phyloP scores from a whole-genome alignment of 306 rosid genomes.

The Prunus padus region DNA sequence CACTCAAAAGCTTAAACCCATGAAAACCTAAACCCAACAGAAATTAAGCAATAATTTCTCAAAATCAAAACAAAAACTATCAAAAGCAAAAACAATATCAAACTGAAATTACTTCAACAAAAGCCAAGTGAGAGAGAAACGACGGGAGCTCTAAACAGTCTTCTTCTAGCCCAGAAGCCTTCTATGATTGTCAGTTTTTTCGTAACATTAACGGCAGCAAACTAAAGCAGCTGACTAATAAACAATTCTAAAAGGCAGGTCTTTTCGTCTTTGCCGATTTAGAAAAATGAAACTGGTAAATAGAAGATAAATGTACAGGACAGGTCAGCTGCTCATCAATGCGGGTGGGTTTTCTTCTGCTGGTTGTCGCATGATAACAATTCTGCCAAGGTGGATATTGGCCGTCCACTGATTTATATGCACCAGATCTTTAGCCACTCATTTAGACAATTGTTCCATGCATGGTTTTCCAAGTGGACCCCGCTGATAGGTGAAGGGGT shows the following conservation, averaged over 20 bases:
- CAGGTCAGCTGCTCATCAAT: background rate
- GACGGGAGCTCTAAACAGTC: background rate
- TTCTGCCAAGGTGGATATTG: background rate
- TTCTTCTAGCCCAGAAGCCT: background rate
- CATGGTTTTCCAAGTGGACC: background rate
- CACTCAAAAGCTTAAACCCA: constrained; percentile 22
- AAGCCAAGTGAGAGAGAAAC: background rate
- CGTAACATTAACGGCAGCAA: background rate
- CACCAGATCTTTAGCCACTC: background rate
- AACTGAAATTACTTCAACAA: background rate
- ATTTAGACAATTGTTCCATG: background rate
- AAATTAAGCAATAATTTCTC: background rate
- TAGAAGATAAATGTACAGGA: background rate
- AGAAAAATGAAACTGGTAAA: background rate
- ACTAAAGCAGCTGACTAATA: background rate
- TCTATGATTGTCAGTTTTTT: background rate
- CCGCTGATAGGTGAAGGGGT: background rate
- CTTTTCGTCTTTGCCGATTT: background rate
- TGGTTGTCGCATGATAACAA: background rate
- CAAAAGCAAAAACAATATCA: background rate
- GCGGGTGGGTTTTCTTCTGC: background rate
- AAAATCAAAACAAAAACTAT: background rate
- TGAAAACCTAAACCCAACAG: constrained; percentile 1
- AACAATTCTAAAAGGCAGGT: background rate
- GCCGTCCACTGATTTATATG: background rate